Evolutionary conservation across 129 eudicot species (phyloP).

Genomic region (Helichrysum umbraculigerum): DNA sequence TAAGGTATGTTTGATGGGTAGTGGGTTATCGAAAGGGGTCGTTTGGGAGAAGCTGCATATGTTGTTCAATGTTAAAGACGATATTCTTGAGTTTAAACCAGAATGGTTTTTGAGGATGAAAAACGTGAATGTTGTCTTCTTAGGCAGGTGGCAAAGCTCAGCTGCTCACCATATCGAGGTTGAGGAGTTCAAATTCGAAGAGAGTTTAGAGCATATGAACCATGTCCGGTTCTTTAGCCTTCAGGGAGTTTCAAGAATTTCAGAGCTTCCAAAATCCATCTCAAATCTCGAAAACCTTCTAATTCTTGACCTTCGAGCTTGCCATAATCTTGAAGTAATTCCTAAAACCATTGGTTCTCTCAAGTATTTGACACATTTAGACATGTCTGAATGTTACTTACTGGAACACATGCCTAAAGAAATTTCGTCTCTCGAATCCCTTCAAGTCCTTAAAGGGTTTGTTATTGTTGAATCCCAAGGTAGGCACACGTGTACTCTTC

Average conservation of each 20-base stretch:
- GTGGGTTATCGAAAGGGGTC: conserved; percentile 34
- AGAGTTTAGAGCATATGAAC: conserved; percentile 32
- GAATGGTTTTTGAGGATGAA: conserved; percentile 52
- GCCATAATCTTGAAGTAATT: conserved; percentile 47
- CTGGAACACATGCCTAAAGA: conserved; percentile 43
- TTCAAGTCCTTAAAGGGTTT: conserved; percentile 49
- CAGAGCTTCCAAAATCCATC: conserved; percentile 40
- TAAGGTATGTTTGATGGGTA: conserved; percentile 39
- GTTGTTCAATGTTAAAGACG: conserved; percentile 44
- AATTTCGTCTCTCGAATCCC: conserved; percentile 35
- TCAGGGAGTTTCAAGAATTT: conserved; percentile 56
- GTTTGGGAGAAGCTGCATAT: conserved; percentile 37
- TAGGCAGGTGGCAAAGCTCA: conserved; percentile 55
- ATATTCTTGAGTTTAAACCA: conserved; percentile 33
- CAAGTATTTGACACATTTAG: conserved; percentile 52
- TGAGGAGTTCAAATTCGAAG: conserved; percentile 30
- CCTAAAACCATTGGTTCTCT: conserved; percentile 48
- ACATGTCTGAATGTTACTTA: conserved; percentile 58
- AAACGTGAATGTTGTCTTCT: conserved; percentile 36
- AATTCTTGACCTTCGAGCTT: conserved; percentile 55
- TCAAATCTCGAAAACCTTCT: conserved; percentile 34
- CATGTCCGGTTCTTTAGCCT: conserved; percentile 48
- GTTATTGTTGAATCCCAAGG: conserved; percentile 20
- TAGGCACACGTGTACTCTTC: conserved; percentile 25
- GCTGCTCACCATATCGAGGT: conserved; percentile 45